Evolutionary conservation across 371 early-diverging fungal species (phyloP).

Genomic region (Mortierella sp.): DNA sequence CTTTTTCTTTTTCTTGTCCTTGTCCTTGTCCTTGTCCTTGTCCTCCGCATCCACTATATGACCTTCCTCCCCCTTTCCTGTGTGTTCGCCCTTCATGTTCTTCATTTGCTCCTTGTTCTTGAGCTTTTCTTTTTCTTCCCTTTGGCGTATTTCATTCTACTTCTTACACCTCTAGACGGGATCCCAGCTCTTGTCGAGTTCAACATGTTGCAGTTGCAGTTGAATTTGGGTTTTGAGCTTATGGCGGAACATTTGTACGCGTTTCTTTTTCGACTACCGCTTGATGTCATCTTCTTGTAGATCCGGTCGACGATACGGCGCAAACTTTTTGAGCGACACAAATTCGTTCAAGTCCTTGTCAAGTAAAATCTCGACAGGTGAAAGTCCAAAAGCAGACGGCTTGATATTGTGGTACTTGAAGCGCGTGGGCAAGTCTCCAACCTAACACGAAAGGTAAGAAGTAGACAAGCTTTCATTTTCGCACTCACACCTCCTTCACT

Average conservation of each 20-base stretch:
- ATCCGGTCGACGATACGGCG: slow-evolving; percentile 72
- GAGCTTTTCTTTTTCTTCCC: slow-evolving; percentile 25
- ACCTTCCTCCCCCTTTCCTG: neutral
- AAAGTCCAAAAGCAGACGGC: slow-evolving; percentile 80
- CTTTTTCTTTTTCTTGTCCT: slow-evolving; percentile 6
- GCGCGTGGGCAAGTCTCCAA: slow-evolving; percentile 86
- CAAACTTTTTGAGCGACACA: slow-evolving; percentile 87
- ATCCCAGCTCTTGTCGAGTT: slow-evolving; percentile 58
- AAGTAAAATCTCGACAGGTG: slow-evolving; percentile 84
- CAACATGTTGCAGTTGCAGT: too few relatives aligned
- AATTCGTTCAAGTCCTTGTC: slow-evolving; percentile 89
- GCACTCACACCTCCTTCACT: too few relatives aligned
- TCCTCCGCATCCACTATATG: slow-evolving; percentile 13
- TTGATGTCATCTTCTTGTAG: slow-evolving; percentile 62
- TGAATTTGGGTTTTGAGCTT: slow-evolving; percentile 56
- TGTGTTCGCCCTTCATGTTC: slow-evolving; percentile 44
- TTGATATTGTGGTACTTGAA: slow-evolving; percentile 92
- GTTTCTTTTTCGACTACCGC: slow-evolving; percentile 70
- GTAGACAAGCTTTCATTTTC: too few relatives aligned
- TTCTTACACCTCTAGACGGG: slow-evolving; percentile 49
- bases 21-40: neutral
- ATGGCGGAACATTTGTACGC: slow-evolving; percentile 64
- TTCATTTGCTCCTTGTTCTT: slow-evolving; percentile 42
- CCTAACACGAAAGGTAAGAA: too few relatives aligned
- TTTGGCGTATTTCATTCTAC: slow-evolving; percentile 47